A percentile compares a stretch with the other conserved stretches of the same genome.
phyloP scores from a whole-genome alignment of 345 rosid genomes.

The Syzygium aqueum region DNA sequence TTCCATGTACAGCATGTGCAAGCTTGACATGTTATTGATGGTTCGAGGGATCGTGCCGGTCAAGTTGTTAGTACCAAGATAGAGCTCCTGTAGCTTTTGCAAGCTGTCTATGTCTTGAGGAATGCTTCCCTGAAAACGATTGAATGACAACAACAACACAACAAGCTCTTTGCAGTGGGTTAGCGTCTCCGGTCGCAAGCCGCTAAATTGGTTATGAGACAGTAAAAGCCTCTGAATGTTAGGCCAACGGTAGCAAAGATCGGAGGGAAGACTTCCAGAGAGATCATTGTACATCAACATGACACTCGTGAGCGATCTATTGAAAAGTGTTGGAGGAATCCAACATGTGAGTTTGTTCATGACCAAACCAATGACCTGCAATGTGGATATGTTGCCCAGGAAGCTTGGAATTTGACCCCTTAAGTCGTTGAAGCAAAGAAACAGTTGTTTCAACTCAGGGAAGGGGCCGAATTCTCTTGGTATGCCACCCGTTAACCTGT shows the following conservation, averaged over 20 bases:
- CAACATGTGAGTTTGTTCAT: neutral
- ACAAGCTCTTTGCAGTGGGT: neutral
- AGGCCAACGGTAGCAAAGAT: neutral
- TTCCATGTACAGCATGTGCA: neutral
- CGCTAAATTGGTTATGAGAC: neutral
- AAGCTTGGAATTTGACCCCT: neutral
- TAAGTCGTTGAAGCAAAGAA: neutral
- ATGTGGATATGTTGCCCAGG: neutral
- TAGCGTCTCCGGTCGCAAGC: neutral
- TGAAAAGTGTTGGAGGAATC: neutral
- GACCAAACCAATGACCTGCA: neutral
- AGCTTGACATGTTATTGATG: neutral
- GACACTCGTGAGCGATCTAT: neutral
- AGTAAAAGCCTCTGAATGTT: neutral
- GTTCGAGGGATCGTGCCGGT: neutral
- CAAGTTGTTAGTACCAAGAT: neutral
- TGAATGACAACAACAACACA: neutral
- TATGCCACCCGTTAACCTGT: neutral
- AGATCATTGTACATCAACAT: neutral
- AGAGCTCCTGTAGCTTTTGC: neutral
- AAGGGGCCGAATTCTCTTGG: neutral
- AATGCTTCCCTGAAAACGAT: neutral
- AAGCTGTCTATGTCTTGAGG: neutral
- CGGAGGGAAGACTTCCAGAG: neutral
- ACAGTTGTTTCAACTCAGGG: neutral